A percentile compares a stretch with the other conserved stretches of the same genome.
Evolutionary conservation across 805 yeast genomes (phyloP).

Genomic region (Ogataea pilisensis): DNA sequence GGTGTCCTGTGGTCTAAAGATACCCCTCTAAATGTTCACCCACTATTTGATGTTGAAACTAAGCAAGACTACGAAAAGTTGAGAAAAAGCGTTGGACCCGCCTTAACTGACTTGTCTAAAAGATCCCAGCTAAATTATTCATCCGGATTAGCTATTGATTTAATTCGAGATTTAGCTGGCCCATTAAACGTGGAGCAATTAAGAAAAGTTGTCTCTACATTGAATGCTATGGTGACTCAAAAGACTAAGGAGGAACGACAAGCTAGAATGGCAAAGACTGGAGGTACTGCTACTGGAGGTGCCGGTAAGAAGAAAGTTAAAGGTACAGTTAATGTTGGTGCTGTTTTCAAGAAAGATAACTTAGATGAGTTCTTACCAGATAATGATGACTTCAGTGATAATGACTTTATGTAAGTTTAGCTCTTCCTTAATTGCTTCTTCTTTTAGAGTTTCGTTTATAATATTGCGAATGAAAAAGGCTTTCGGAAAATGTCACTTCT

Average conservation of each 20-base stretch:
- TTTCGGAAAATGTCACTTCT: no score
- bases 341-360: conserved; percentile 59
- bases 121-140: conserved; percentile 65
- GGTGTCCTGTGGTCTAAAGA: conserved; percentile 45
- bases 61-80: conserved; percentile 77
- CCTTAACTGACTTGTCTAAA: conserved; percentile 56
- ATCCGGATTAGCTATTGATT: conserved; percentile 74
- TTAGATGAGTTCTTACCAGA: conserved; percentile 45
- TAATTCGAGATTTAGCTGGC: conserved; percentile 76
- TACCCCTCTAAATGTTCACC: conserved; percentile 67
- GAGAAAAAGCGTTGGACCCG: conserved; percentile 64
- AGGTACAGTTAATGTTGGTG: conserved; percentile 64
- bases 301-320: conserved; percentile 95
- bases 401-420: conserved; percentile 80
- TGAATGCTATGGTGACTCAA: conserved; percentile 75
- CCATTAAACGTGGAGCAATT: conserved; percentile 81
- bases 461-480: neutral
- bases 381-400: conserved; percentile 66
- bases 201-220: conserved; percentile 80
- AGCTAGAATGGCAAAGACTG: conserved; percentile 74
- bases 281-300: conserved; percentile 87
- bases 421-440: neutral
- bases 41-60: conserved; percentile 78
- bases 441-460: neutral
- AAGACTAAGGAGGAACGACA: conserved; percentile 89